phyloP scores from a whole-genome alignment of 73 alveolate genomes.

The Tetrahymena thermophila region DNA sequence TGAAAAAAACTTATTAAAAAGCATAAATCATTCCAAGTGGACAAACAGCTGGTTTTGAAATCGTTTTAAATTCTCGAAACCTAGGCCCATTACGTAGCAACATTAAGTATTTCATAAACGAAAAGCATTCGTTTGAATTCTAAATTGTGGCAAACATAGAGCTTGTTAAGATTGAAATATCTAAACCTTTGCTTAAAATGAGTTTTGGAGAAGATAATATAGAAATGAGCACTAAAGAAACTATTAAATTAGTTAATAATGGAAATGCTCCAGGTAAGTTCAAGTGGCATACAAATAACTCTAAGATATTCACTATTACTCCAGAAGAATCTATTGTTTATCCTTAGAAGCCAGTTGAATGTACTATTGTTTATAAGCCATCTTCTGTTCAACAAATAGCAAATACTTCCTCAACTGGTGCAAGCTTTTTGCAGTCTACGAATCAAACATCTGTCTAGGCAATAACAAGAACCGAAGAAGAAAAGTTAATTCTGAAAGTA shows the following conservation, averaged over 20 bases:
- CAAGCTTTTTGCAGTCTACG: not conserved
- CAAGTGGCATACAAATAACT: slow-evolving; percentile 69
- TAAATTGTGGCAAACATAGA: slow-evolving; percentile 86
- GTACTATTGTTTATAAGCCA: slow-evolving; percentile 25
- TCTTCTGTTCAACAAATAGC: not conserved
- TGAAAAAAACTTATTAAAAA: slow-evolving; percentile 66
- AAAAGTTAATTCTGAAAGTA: slow-evolving; percentile 73
- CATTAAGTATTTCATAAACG: slow-evolving; percentile 88
- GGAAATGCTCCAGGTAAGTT: slow-evolving; percentile 90
- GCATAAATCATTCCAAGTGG: slow-evolving; percentile 95
- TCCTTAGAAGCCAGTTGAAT: slow-evolving; percentile 13
- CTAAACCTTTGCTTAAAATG: slow-evolving; percentile 53
- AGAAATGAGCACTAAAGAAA: slow-evolving; percentile 76
- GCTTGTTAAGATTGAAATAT: slow-evolving; percentile 59
- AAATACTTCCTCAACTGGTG: not conserved
- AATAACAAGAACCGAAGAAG: slow-evolving; percentile 60
- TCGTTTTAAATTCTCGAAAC: slow-evolving; percentile 61
- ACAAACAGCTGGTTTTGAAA: slow-evolving; percentile 91
- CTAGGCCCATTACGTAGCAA: slow-evolving; percentile 67
- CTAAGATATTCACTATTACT: slow-evolving; percentile 16
- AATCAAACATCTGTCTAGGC: slow-evolving; percentile 7
- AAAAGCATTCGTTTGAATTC: slow-evolving; percentile 80
- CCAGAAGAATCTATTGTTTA: slow-evolving; percentile 20
- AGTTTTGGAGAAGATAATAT: slow-evolving; percentile 82
- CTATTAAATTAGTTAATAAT: slow-evolving; percentile 72